Base-by-base conservation (phyloP, 2,329 filamentous ascomycete genomes). In the Thermoascus crustaceus region DNA sequence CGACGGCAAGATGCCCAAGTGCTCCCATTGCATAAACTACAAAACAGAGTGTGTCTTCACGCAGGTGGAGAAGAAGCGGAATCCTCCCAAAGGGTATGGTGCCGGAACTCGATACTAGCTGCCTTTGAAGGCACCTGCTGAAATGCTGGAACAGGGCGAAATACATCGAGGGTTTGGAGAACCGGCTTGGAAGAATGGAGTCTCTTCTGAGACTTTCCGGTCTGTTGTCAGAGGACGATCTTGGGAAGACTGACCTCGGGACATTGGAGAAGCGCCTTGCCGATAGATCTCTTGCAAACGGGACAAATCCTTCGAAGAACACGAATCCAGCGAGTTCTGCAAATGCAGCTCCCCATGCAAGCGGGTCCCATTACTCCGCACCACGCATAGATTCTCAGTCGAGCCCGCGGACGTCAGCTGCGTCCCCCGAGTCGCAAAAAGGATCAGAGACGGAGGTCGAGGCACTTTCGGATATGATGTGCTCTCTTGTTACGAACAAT, bases 1-100 rank as follows among this genome's bases (percentile, higher is more conserved):
- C 63, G 91, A 96, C 57, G 89, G 91, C 48, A 94, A 93, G 66
- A 78, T 94, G 64, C 89, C 91, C 23, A 80, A 87, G 41, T 98
- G 91, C 64, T 88, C 85, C 5, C 91, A 96, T 64, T 98, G 89
- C 61, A 82, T 83, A 60, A 96, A 95, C 61, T 95, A 95, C 71
- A 95, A 95, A 72, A 95, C 88, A 4, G 87, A 94, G 52, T 98
- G 89, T 61, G 77, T 94, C 49, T 96, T 96, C 57, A 96, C 91
- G 1, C 87, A 94, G 58, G 88, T 96, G 23, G 91, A 98, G 68
- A 98, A 98, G 78, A 98, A 98, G 73, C 77, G 91, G 40, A 91
- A 84, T 60, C 89, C 91, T 35, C 91, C 89, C 1, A 98, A 96
- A 71, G 89, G 91, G 87, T 94, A 73, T 47, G 75, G 60, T 21